Conservation (phyloP, 139 green algal species). For the Spirogloea muscicola region DNA sequence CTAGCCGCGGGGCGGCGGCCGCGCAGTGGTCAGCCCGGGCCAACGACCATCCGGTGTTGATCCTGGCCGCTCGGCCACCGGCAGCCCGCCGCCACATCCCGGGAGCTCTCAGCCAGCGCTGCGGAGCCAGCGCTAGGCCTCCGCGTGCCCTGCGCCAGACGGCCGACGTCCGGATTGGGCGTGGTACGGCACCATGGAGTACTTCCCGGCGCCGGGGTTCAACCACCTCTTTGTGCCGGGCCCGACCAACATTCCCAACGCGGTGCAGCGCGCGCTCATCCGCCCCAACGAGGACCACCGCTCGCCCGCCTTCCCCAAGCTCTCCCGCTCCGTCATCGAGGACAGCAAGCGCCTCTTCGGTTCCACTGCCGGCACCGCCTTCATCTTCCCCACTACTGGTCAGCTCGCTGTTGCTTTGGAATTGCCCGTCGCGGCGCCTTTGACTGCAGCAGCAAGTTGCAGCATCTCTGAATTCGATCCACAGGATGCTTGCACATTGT, state of each 20-base stretch:
- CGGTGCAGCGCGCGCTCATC: constrained; percentile 79
- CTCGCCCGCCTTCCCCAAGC: constrained; percentile 84
- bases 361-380: constrained; percentile 78
- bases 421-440: too few species aligned
- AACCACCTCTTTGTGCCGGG: constrained; percentile 96
- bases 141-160: too few species aligned
- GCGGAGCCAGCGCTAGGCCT: too few species aligned
- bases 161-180: too few species aligned
- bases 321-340: constrained; percentile 76
- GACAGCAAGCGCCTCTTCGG: constrained; percentile 80
- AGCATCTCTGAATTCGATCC: too few species aligned
- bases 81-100: too few species aligned
- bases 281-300: constrained; percentile 78
- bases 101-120: too few species aligned
- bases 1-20: not conserved
- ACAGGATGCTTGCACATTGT: too few species aligned
- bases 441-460: too few species aligned
- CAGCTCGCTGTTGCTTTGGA: too few species aligned
- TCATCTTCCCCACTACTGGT: constrained; percentile 83
- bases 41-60: not conserved
- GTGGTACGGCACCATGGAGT: too few species aligned
- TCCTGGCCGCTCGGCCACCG: not conserved
- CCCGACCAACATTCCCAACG: constrained; percentile 95
- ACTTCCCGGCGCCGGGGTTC: constrained; percentile 41
- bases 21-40: not conserved